A percentile compares a stretch with the other conserved stretches of the same genome.
phyloP scores from a whole-genome alignment of 345 rosid species.

The Alliaria petiolata region DNA sequence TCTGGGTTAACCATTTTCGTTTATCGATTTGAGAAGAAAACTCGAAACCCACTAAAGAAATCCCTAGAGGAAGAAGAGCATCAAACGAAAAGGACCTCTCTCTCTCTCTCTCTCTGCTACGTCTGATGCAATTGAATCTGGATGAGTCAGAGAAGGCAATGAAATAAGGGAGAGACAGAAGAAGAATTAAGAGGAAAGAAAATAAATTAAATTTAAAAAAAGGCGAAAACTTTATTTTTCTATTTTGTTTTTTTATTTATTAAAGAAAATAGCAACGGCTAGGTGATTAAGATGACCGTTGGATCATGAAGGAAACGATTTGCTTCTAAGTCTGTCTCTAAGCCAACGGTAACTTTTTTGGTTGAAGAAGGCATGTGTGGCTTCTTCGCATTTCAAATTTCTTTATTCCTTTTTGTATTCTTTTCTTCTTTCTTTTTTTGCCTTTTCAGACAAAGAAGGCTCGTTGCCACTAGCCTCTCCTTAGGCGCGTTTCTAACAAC shows the following conservation, averaged over 20 bases:
- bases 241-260: not conserved
- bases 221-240: not conserved
- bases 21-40: not conserved
- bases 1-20: conserved; percentile 39
- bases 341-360: conserved; percentile 33
- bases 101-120: not conserved
- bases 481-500: conserved; percentile 11
- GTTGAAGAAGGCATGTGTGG: conserved; percentile 12
- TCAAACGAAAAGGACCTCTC: not conserved
- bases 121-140: conserved; percentile 9
- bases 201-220: not conserved
- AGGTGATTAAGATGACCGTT: conserved; percentile 35
- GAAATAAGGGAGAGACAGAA: conserved; percentile 14
- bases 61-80: conserved; percentile 1
- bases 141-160: conserved; percentile 5
- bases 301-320: conserved; percentile 37
- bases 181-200: not conserved
- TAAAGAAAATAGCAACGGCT: conserved; percentile 29
- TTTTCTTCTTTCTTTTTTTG: not conserved
- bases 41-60: conserved; percentile 20
- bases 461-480: conserved; percentile 22
- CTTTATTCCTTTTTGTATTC: not conserved
- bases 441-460: conserved; percentile 36
- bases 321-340: conserved; percentile 20
- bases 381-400: conserved; percentile 16